These are phyloP conservation scores for Quercus berberidifolia DNA, from an alignment of 306 rosid genomes.

Conservation along the genomic window DNA sequence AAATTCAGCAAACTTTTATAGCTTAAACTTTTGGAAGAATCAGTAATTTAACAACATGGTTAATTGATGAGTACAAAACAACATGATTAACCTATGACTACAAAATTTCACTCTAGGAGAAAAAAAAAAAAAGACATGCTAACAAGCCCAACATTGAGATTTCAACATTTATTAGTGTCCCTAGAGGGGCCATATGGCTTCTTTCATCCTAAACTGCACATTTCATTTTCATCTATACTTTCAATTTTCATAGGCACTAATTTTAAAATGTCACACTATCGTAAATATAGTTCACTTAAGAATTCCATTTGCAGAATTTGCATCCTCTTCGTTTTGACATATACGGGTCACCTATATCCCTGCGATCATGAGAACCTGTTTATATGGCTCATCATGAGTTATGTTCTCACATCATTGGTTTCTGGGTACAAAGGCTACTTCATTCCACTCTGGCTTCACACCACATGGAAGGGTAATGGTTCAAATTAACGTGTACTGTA, in stretches of 20 bases:
- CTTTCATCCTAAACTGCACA: no score
- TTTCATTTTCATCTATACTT: no score
- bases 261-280: neutral
- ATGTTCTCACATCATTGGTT: constrained; percentile 3
- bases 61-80: neutral
- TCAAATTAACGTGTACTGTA: neutral
- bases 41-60: no score
- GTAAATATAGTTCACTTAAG: neutral
- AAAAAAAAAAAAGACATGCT: no score
- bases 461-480: constrained; percentile 4
- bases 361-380: neutral
- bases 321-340: neutral
- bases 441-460: constrained; percentile 12
- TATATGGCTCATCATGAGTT: neutral
- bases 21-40: no score
- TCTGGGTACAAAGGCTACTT: constrained; percentile 9
- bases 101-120: no score
- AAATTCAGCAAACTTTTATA: no score
- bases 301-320: neutral
- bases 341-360: neutral
- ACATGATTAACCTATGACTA: no score
- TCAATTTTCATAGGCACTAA: no score
- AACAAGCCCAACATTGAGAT: no score
- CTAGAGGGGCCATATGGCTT: no score
- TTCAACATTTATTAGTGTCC: no score